Base-by-base conservation (phyloP, 2,329 filamentous ascomycete genomes). In the Lachnellula hyalina region DNA sequence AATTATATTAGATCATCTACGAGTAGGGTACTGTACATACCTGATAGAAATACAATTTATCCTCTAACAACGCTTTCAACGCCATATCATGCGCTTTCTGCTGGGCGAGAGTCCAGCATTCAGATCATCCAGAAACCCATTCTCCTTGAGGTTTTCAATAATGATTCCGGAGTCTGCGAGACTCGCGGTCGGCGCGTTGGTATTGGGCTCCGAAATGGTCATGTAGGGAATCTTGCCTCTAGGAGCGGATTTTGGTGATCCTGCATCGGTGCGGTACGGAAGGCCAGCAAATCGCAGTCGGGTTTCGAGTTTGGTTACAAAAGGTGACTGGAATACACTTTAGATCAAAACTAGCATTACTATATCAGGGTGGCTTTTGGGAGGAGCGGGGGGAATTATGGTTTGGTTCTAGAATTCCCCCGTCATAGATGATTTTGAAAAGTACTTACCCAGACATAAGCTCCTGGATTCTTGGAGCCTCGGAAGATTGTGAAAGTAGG, bases 141-240 rank as follows among this genome's bases (percentile, higher is more conserved):
- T 60, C 1, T 73, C 68, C 4, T 75, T 63, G 4, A 86, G 65
- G 0, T 67, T 57, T 36, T 73, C 70, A 49, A 74, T 73, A 59
- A 86, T 85, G n/a, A 85, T 70, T 0, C 73, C 70, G 0, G 81
- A 79, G 68, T 86, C 83, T 17, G 72, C 71, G 0, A 85, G 15
- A 1, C 47, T 32, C 28, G 28, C 8, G 2, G 32, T 28, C 19
- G 55, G 34, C 3, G 47, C 1, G 28, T 14, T 28, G 53, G 36
- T 2, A 7, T 17, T 3, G 46, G 9, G 11, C 32, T 47, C 14
- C 9, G 23, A 41, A 9, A 58, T 34, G 19, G 73, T 70, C 21
- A 84, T 53, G 62, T 85, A 86, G 0, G 83, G 83, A 9, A 86
- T 77, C 68, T 86, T 86, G 41, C 81, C 80, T 49, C 72, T 75